Base-by-base conservation (phyloP, 257 asterid genomes). In the Solanum paucissectum region DNA sequence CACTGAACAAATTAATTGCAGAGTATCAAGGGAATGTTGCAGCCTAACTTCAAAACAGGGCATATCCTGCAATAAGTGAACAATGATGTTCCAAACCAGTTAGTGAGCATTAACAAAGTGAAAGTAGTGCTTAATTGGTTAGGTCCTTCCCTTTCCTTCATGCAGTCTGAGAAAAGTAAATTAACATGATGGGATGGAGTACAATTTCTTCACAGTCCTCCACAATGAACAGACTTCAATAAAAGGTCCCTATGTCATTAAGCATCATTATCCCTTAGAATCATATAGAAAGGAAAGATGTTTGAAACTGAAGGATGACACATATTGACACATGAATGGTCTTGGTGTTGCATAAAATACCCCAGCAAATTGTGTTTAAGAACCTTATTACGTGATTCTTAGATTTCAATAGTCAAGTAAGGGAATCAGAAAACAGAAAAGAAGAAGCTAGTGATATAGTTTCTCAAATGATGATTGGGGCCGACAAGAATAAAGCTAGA, bases 1-100 rank as follows among this genome's bases (percentile, higher is more conserved):
- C 87, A 96, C 93, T 87, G 96, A 91, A 92, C 87, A 95, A 88
- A 95, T 88, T 86, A 93, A 89, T 84, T 91, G 93, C 79, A 89
- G 94, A 91, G 93, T 90, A 88, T 93, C 93, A 74, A 75, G 86
- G 85, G 88, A 90, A 90, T 94, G 88, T 21, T 90, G 94, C 89
- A 90, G 87, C 75, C 60, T 84, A 88, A 90, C 88, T 86, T 91
- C 95, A 90, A 90, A 86, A 89, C 74, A 88, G 37, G 87, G 92
- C 85, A 87, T 87, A 83, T 92, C 98, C 98, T 97, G 97, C 91
- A 92, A 92, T 89, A 46, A 76, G 38, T 62, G 58, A 34, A 85
- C 87, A 68, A 85, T 85, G 76, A 60, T 85, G 86, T 32, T 44
- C 12, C 71, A 82, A 82, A 49, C 44, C 86, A 82, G 69, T 82